A percentile compares a stretch with the other conserved stretches of the same genome.
phyloP scores from a whole-genome alignment of 2,329 filamentous ascomycete species.

The Fusarium illudens region DNA sequence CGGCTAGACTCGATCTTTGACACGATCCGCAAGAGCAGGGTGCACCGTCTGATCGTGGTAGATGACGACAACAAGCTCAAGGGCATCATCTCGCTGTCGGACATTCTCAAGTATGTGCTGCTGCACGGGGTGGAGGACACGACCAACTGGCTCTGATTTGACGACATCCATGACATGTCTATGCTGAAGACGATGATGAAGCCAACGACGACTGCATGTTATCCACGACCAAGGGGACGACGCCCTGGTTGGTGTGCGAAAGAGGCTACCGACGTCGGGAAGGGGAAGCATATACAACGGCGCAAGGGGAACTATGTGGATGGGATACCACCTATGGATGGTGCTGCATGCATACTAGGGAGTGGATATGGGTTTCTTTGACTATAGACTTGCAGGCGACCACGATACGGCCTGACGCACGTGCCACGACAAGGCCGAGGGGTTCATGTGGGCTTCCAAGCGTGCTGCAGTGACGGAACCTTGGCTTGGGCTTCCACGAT shows the following conservation, averaged over 20 bases:
- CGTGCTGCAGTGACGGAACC: constrained; percentile 4
- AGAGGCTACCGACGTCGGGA: constrained; percentile 13
- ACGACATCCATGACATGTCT: constrained; percentile 10
- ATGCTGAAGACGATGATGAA: constrained; percentile 23
- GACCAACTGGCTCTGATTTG: constrained; percentile 33
- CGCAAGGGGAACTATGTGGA: constrained; percentile 35
- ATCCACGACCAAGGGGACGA: constrained; percentile 22
- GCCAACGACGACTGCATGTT: constrained; percentile 39
- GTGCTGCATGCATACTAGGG: no score
- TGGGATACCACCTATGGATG: constrained; percentile 30
- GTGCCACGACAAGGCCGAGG: constrained; percentile 3
- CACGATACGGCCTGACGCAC: constrained; percentile 7
- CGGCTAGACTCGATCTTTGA: constrained; percentile 96
- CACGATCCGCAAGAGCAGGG: constrained; percentile 92
- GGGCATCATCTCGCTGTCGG: constrained; percentile 91
- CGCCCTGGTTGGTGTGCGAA: constrained; percentile 1
- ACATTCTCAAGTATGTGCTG: constrained; percentile 95
- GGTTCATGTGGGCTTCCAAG: constrained; percentile 14
- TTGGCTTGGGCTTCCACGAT: constrained; percentile 23
- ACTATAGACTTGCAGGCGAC: constrained; percentile 25
- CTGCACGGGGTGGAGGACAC: constrained; percentile 75
- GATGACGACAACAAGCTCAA: constrained; percentile 87
- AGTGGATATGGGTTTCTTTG: constrained; percentile 17
- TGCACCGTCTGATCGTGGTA: constrained; percentile 91
- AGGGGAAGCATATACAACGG: constrained; percentile 39